phyloP scores from a whole-genome alignment of 345 rosid genomes.

The Acer negundo region DNA sequence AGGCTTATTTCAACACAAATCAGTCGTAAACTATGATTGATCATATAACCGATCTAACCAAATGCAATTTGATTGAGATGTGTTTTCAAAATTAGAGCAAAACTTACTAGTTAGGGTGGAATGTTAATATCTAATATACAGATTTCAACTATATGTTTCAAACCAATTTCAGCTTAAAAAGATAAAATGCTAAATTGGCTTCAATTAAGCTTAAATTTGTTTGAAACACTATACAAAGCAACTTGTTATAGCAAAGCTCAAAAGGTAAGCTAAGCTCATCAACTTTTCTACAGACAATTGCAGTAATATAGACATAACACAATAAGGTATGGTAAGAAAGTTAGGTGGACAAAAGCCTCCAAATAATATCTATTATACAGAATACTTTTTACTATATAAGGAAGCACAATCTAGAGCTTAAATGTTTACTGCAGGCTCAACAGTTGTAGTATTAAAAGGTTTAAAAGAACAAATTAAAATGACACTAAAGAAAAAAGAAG shows the following conservation, averaged over 20 bases:
- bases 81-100: neutral
- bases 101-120: neutral
- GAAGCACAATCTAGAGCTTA: neutral
- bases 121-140: neutral
- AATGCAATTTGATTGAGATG: neutral
- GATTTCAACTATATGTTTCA: neutral
- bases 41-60: neutral
- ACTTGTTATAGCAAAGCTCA: neutral
- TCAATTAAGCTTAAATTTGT: conserved; percentile 1
- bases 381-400: too few relatives aligned
- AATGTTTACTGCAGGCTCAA: neutral
- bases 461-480: neutral
- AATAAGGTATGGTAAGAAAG: neutral
- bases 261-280: neutral
- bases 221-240: neutral
- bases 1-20: too few relatives aligned
- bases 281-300: neutral
- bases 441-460: neutral
- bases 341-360: neutral
- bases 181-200: conserved; percentile 9
- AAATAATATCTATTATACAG: neutral
- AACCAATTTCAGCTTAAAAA: conserved; percentile 2
- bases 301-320: neutral
- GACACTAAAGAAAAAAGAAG: neutral
- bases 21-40: neutral